Base-by-base conservation (phyloP, 148 eudicot genomes). In the Rhododendron kiyosumense region DNA sequence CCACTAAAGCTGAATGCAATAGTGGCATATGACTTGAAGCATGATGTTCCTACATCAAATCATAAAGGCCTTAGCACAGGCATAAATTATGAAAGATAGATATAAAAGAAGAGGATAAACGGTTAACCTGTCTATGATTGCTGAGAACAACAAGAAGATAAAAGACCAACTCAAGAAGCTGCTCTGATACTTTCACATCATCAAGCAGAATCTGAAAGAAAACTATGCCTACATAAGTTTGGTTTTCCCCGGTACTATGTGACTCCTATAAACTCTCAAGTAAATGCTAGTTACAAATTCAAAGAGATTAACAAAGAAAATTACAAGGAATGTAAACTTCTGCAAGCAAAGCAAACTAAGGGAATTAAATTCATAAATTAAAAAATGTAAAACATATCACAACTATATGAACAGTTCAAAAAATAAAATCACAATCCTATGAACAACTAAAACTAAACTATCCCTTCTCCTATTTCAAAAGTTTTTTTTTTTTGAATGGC, bases 121-220 rank as follows among this genome's bases (percentile, higher is more conserved):
- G 54, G 51, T 30, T 41, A 90, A 97, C 99, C 99, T 95, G 93
- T 84, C 88, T 85, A 87, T 83, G 89, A 45, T 89, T 85, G 89
- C 89, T 83, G 91, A 92, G 93, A 85, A 89, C 71, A 78, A 93
- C 85, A 79, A 95, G 90, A 81, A 89, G 59, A 89, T 90, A 93
- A 88, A 94, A 94, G 86, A 95, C 94, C 88, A 97, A 89, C 91
- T 97, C 99, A 89, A 97, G 89, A 85, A 95, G 87, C 89, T 95
- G 98, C 79, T 92, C 95, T 69, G 94, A 92, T 85, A 97, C 92
- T 87, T 91, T 94, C 88, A 94, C 86, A 87, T 97, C 98, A 79
- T 97, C 98, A 10, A 95, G 91, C 89, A 97, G 81, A 88, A 97
- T 94, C 98, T 97, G 98, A 38, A 89, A 88, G 78, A 88, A 49